Percentiles rank a stretch among this genome's conserved stretches.
phyloP scores from a whole-genome alignment of 2,329 filamentous ascomycete genomes.

The Pseudogymnoascus sp. region DNA sequence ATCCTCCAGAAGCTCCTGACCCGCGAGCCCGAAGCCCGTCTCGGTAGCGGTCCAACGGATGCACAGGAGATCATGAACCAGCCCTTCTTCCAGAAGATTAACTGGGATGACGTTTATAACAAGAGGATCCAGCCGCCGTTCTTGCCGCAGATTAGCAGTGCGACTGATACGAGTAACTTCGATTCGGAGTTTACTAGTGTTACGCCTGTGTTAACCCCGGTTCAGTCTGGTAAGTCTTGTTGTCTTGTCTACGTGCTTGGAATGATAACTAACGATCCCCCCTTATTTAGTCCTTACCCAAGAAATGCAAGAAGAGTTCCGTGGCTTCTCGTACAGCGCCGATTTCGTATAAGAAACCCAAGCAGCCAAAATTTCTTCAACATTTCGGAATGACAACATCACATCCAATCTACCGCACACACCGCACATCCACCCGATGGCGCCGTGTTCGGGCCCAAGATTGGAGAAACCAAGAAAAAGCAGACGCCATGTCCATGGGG shows the following conservation, averaged over 20 bases:
- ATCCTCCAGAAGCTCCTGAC: slow-evolving; percentile 96
- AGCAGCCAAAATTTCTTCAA: background rate
- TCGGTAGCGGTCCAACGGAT: slow-evolving; percentile 92
- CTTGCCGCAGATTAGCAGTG: slow-evolving; percentile 77
- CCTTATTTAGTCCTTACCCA: slow-evolving; percentile 70
- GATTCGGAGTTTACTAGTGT: slow-evolving; percentile 98
- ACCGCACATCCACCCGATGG: background rate
- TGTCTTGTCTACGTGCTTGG: background rate
- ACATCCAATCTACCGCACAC: background rate
- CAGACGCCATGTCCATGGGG: background rate
- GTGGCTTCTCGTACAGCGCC: slow-evolving; percentile 78
- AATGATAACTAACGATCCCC: slow-evolving; percentile 18
- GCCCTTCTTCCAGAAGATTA: slow-evolving; percentile 94
- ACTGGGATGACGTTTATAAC: slow-evolving; percentile 98
- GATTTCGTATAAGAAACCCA: slow-evolving; percentile 26
- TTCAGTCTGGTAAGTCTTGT: slow-evolving; percentile 75
- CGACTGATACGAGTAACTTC: slow-evolving; percentile 99
- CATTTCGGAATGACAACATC: background rate
- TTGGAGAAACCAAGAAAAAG: background rate
- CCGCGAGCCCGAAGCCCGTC: slow-evolving; percentile 82
- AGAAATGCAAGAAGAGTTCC: slow-evolving; percentile 99
- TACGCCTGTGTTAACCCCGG: slow-evolving; percentile 90
- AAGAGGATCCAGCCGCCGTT: slow-evolving; percentile 88
- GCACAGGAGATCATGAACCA: slow-evolving; percentile 99
- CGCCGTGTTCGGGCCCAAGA: background rate